Evolutionary conservation across 2,329 filamentous ascomycete species (phyloP).

Genomic region (Acrodontium crateriforme): DNA sequence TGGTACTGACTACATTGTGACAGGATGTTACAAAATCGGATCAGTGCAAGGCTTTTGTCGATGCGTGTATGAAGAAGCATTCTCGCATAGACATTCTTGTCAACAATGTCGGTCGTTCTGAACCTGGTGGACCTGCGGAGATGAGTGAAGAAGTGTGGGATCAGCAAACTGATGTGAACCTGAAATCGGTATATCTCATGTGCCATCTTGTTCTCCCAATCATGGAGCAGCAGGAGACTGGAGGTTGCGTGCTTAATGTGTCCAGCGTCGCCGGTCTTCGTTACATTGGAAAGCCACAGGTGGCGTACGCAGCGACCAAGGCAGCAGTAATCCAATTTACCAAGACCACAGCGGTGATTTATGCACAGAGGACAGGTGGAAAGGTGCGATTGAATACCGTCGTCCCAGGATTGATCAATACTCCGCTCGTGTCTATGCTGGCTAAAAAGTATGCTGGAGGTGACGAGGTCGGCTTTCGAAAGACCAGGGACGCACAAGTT

Average conservation of each 20-base stretch:
- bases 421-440: constrained; percentile 35
- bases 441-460: constrained; percentile 32
- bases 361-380: constrained; percentile 26
- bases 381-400: constrained; percentile 41
- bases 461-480: constrained; percentile 36
- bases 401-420: constrained; percentile 44
- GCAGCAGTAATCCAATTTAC: constrained; percentile 63
- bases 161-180: constrained; percentile 39
- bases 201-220: constrained; percentile 40
- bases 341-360: constrained; percentile 58
- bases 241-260: constrained; percentile 25
- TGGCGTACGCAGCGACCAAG: constrained; percentile 56
- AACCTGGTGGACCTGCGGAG: constrained; percentile 36
- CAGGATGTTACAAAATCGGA: constrained; percentile 38
- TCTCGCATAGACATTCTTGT: constrained; percentile 46
- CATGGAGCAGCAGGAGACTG: constrained; percentile 37
- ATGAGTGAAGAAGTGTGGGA: constrained; percentile 40
- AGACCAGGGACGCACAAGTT: constrained; percentile 41
- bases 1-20: constrained; percentile 1
- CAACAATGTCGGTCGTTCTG: constrained; percentile 46
- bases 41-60: constrained; percentile 40
- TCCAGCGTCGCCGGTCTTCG: constrained; percentile 38
- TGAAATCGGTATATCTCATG: constrained; percentile 42
- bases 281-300: constrained; percentile 39
- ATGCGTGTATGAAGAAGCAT: constrained; percentile 37